phyloP scores from a whole-genome alignment of 1,139 yeast species.

The Hyphopichia burtonii region DNA sequence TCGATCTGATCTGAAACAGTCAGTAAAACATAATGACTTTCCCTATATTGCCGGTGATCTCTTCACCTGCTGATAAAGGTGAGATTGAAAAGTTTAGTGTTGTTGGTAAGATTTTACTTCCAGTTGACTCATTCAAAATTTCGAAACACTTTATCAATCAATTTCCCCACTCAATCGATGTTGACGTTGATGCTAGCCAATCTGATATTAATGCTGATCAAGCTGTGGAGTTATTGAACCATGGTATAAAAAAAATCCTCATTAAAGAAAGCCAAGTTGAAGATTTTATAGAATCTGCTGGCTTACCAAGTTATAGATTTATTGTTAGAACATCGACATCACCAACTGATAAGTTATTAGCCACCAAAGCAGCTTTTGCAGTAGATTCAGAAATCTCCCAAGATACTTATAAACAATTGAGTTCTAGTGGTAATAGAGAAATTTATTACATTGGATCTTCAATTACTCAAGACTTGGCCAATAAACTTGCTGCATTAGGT shows the following conservation, averaged over 20 bases:
- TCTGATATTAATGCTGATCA: slow-evolving; percentile 32
- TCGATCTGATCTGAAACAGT: too few relatives aligned
- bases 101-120: slow-evolving; percentile 39
- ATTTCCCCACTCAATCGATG: slow-evolving; percentile 32
- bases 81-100: slow-evolving; percentile 29
- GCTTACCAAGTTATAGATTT: slow-evolving; percentile 63
- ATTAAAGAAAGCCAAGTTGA: slow-evolving; percentile 34
- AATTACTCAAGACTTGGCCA: slow-evolving; percentile 25
- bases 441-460: slow-evolving; percentile 31
- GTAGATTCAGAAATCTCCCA: slow-evolving; percentile 15
- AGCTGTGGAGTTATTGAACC: slow-evolving; percentile 58
- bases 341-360: slow-evolving; percentile 12
- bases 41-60: slow-evolving; percentile 44
- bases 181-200: slow-evolving; percentile 34
- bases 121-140: slow-evolving; percentile 24
- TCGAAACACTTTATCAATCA: slow-evolving; percentile 36
- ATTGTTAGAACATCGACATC: slow-evolving; percentile 31
- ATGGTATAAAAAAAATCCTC: slow-evolving; percentile 60
- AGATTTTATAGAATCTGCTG: slow-evolving; percentile 38
- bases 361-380: slow-evolving; percentile 23
- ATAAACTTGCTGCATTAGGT: slow-evolving; percentile 31
- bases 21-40: slow-evolving; percentile 33
- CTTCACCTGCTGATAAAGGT: slow-evolving; percentile 19
- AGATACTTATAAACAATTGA: slow-evolving; percentile 18
- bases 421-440: slow-evolving; percentile 40